Evolutionary conservation across 106 monocot species (phyloP), one percentile per base, ranked within the genome.

Genomic region (Dendrobium huoshanense): DNA sequence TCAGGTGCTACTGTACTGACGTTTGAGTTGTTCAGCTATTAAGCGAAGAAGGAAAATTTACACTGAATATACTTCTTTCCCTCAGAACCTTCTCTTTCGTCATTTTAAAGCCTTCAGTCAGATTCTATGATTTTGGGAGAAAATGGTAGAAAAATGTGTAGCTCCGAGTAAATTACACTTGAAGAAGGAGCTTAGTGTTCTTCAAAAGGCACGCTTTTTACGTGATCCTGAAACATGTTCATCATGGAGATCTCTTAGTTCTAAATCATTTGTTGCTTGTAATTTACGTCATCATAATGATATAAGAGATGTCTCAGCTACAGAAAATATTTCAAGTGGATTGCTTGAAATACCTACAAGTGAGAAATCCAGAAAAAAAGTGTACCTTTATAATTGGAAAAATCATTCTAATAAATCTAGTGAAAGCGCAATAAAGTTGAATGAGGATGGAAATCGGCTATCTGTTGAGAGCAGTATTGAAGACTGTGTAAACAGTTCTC

Each of bases 171-270:
- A 92, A 80, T 92, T 98, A 79, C 98, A 95, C 80, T 87, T 98
- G 84, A 98, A 90, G 79, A 98, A 95, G 84, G 92, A 95, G 79
- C 92, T 98, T 54, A 92, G 82, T 33, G 85, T 81, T 29, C 83
- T 94, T 48, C 83, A 81, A 7, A 98, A 91, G 81, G 86, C 98
- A 67, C 91, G 95, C 7, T 90, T 81, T 78, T 72, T 98, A 67
- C 92, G 91, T 25, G 98, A 98, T 58, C 98, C 98, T 42, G 92
- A 91, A 85, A 98, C 95, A 56, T 89, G 94, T 77, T 95, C 98
- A 49, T 95, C 92, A 41, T 94, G 89, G 87, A 92, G 92, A 73
- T 95, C 98, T 56, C 82, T 95, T 77, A 91, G 85, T 79, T 91
- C 89, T n/a, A 87, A 85, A 64, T 92, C 94, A 78, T 51, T 85